phyloP scores from a whole-genome alignment of 2,329 filamentous ascomycete species.

The Tolypocladium paradoxum region DNA sequence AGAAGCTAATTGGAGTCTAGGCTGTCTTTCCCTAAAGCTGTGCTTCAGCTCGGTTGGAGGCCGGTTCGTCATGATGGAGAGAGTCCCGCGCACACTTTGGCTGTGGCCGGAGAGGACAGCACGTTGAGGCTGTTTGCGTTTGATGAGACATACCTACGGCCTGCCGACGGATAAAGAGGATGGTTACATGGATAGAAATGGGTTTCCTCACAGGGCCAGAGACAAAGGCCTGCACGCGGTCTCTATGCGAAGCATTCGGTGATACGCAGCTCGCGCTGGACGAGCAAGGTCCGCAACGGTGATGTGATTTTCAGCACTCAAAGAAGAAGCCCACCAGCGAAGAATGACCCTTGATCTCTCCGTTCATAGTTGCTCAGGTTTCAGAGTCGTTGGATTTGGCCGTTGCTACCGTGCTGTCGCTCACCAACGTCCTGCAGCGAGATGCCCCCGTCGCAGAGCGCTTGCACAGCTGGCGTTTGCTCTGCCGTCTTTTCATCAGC shows the following conservation, averaged over 20 bases:
- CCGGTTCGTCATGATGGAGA: conserved; percentile 28
- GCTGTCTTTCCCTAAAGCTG: conserved; percentile 45
- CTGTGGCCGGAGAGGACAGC: conserved; percentile 49
- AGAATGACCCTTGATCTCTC: no score
- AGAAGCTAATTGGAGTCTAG: conserved; percentile 12
- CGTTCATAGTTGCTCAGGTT: not conserved
- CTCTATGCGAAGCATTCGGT: not conserved
- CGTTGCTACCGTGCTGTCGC: not conserved
- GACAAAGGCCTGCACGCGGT: not conserved
- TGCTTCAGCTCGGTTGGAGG: conserved; percentile 61
- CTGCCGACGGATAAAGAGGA: conserved; percentile 5
- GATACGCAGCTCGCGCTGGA: not conserved
- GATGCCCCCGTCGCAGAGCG: not conserved
- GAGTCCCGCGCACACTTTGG: conserved; percentile 27
- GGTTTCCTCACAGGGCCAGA: not conserved
- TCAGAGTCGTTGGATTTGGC: not conserved
- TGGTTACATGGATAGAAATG: conserved; percentile 2
- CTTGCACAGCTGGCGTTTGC: not conserved
- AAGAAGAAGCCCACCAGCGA: no score
- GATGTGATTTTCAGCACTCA: no score
- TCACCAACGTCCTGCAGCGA: no score
- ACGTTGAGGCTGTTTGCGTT: conserved; percentile 48
- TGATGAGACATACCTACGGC: conserved; percentile 13
- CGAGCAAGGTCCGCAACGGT: not conserved
- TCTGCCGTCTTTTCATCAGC: not conserved